These are phyloP conservation scores for Epichloe coenophiala DNA, from an alignment of 2,329 filamentous ascomycete genomes.

Conservation along the genomic window DNA sequence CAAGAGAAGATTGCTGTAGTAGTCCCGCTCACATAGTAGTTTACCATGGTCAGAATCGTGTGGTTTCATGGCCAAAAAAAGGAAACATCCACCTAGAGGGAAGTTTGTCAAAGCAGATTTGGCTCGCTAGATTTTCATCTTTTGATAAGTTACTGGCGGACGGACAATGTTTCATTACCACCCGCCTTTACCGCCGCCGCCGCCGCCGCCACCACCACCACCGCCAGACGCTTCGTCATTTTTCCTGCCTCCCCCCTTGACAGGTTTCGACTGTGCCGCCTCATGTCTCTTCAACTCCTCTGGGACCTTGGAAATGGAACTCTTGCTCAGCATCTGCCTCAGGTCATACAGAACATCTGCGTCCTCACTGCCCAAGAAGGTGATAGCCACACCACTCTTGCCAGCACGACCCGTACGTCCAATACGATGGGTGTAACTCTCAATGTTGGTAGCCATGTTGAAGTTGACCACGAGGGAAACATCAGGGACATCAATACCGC, in stretches of 20 bases:
- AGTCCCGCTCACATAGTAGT: neutral
- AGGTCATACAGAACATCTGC: conserved; percentile 83
- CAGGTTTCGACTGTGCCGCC: conserved; percentile 73
- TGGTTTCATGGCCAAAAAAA: neutral
- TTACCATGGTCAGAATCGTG: no score
- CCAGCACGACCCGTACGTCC: conserved; percentile 95
- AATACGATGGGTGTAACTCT: conserved; percentile 92
- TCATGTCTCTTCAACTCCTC: conserved; percentile 86
- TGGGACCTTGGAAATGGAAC: conserved; percentile 72
- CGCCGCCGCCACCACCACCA: conserved; percentile 8
- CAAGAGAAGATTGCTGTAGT: neutral
- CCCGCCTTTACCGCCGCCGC: conserved; percentile 3
- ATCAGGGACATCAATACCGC: conserved; percentile 95
- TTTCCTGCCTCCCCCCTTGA: conserved; percentile 21
- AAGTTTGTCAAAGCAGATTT: neutral
- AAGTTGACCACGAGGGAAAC: conserved; percentile 94
- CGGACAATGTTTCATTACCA: neutral
- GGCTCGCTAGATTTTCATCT: neutral
- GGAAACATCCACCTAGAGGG: no score
- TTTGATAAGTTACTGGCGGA: neutral
- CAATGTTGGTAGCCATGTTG: conserved; percentile 91
- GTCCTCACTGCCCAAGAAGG: conserved; percentile 87
- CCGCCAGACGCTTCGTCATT: conserved; percentile 16
- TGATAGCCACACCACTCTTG: conserved; percentile 91
- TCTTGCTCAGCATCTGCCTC: conserved; percentile 91